Evolutionary conservation across 257 asterid genomes (phyloP).

Genomic region (Plantago ovata): DNA sequence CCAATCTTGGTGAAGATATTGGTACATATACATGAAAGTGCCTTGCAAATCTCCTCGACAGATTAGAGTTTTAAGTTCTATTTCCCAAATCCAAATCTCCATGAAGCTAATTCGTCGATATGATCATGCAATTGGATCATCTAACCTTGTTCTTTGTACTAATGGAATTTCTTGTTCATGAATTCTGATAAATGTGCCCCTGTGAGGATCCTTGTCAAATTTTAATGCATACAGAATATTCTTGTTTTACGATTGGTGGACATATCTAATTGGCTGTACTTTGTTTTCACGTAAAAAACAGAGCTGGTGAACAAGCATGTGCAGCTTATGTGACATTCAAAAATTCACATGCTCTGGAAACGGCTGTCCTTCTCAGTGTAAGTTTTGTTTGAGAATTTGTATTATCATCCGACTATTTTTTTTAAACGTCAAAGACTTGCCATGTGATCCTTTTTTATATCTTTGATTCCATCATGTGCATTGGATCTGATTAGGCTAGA

Average conservation of each 20-base stretch:
- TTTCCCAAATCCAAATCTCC: background rate
- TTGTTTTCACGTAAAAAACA: slow-evolving; percentile 33
- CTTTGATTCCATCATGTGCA: background rate
- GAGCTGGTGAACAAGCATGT: slow-evolving; percentile 80
- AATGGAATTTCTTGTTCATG: background rate
- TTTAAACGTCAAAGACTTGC: slow-evolving; percentile 17
- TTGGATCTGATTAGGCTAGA: too few relatives aligned
- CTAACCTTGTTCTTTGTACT: slow-evolving; percentile 11
- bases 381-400: slow-evolving; percentile 31
- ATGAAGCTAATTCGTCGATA: background rate
- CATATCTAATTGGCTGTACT: slow-evolving; percentile 14
- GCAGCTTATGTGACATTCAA: slow-evolving; percentile 89
- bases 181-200: background rate
- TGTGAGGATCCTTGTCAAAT: background rate
- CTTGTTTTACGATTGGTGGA: background rate
- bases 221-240: background rate
- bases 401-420: too few relatives aligned
- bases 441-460: background rate
- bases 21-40: slow-evolving; percentile 1
- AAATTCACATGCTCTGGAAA: slow-evolving; percentile 84
- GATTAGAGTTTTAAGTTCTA: background rate
- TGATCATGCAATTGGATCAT: background rate
- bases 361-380: slow-evolving; percentile 94
- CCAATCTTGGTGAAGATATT: background rate
- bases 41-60: slow-evolving; percentile 5